Evolutionary conservation across 768 basidiomycete species (phyloP).

Genomic region (Kwoniella europaea): DNA sequence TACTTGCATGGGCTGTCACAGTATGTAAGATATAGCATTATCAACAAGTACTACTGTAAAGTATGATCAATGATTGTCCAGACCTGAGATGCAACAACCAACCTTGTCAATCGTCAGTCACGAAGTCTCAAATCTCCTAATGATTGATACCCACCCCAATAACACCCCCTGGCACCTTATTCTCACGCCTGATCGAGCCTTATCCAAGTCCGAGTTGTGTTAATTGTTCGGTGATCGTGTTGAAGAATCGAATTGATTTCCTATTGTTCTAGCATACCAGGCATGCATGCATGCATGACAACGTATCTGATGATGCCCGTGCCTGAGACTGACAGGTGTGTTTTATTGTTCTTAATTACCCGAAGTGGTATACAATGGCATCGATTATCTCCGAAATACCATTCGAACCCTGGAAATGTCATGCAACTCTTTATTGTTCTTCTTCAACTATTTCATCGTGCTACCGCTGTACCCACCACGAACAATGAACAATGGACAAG

Average conservation of each 20-base stretch:
- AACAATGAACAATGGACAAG: slow-evolving; percentile 4
- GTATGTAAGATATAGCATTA: too few species aligned
- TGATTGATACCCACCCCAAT: too few species aligned
- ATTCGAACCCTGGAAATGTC: not conserved
- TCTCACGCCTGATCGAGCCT: not conserved
- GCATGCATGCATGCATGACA: too few species aligned
- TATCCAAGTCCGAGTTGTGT: not conserved
- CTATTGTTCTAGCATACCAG: too few species aligned
- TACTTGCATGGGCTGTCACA: too few species aligned
- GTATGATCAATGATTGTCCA: too few species aligned
- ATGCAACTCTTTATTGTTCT: slow-evolving; percentile 11
- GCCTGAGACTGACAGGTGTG: not conserved
- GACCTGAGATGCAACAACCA: too few species aligned
- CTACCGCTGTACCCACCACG: not conserved
- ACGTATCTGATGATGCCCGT: not conserved
- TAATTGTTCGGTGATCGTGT: not conserved
- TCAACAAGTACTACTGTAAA: too few species aligned
- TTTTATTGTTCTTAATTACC: slow-evolving; percentile 7
- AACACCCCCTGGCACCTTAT: not conserved
- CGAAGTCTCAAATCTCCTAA: too few species aligned
- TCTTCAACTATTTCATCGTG: not conserved
- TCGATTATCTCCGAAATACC: not conserved
- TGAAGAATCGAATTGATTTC: too few species aligned
- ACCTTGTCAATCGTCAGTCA: too few species aligned
- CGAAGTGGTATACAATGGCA: not conserved